These are phyloP conservation scores for Talaromyces rugulosus DNA, from an alignment of 2,329 filamentous ascomycete genomes.

Conservation along the genomic window DNA sequence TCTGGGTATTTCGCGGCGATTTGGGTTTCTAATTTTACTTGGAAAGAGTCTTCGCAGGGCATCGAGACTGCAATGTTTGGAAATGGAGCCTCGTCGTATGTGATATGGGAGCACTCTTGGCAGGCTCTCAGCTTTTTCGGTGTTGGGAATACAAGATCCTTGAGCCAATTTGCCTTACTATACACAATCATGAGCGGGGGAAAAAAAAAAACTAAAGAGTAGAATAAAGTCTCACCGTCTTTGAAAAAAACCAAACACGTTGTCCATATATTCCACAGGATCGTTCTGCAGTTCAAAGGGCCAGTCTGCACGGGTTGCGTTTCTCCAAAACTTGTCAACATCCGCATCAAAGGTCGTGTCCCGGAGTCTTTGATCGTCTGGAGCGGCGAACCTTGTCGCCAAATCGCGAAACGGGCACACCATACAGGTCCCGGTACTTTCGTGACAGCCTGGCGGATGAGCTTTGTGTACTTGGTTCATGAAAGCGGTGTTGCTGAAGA, in stretches of 20 bases:
- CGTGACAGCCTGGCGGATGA: background rate
- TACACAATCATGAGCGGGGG: no score
- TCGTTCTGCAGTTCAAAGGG: slow-evolving; percentile 15
- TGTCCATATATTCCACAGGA: slow-evolving; percentile 16
- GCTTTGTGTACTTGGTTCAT: slow-evolving; percentile 18
- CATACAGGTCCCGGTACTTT: background rate
- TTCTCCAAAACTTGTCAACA: slow-evolving; percentile 1
- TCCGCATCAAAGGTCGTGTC: background rate
- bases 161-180: background rate
- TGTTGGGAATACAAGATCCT: background rate
- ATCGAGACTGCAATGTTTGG: background rate
- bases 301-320: background rate
- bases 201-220: no score
- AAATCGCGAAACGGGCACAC: slow-evolving; percentile 16
- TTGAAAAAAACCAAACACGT: slow-evolving; percentile 4
- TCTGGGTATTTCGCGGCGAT: background rate
- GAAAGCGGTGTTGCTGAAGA: slow-evolving; percentile 24
- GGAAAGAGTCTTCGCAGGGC: background rate
- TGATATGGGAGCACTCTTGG: background rate
- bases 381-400: background rate
- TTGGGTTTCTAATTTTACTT: background rate
- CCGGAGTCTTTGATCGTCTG: background rate
- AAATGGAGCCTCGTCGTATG: background rate
- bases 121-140: background rate
- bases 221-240: background rate